phyloP scores from a whole-genome alignment of 2,329 filamentous ascomycete genomes.

The Huntiella omanensis region DNA sequence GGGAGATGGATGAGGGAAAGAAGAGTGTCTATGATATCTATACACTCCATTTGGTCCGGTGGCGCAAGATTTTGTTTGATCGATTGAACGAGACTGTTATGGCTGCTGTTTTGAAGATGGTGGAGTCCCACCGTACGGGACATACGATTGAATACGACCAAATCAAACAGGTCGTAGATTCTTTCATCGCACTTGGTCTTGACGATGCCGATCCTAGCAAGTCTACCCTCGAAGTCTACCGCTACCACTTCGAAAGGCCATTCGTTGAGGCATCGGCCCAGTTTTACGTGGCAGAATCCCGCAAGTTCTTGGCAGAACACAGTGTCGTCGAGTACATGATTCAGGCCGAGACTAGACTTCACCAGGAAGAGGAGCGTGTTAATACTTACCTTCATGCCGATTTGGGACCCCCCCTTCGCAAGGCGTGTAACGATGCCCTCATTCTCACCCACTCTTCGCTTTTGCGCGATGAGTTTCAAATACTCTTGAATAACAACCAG shows the following conservation, averaged over 20 bases:
- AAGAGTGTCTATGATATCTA: constrained; percentile 98
- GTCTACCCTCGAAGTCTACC: constrained; percentile 87
- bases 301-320: constrained; percentile 88
- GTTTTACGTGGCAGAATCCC: constrained; percentile 86
- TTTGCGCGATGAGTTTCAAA: constrained; percentile 90
- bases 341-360: constrained; percentile 77
- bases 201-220: constrained; percentile 88
- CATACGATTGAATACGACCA: constrained; percentile 95
- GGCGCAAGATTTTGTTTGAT: constrained; percentile 80
- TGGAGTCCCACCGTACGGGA: constrained; percentile 91
- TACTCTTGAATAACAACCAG: constrained; percentile 80
- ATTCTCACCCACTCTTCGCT: constrained; percentile 74
- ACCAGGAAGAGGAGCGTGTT: constrained; percentile 89
- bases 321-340: constrained; percentile 99
- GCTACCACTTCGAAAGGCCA: constrained; percentile 77
- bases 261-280: constrained; percentile 68
- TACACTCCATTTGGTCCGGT: constrained; percentile 85
- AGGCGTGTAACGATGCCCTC: constrained; percentile 70
- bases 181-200: constrained; percentile 83
- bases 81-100: constrained; percentile 77
- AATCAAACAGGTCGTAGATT: constrained; percentile 94
- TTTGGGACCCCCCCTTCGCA: constrained; percentile 68
- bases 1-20: constrained; percentile 97
- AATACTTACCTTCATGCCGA: constrained; percentile 80
- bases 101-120: constrained; percentile 81